A percentile compares a stretch with the other conserved stretches of the same genome.
These are phyloP conservation scores for Penicillium robsamsonii DNA, from an alignment of 495 filamentous ascomycete species.

Conservation along the genomic window DNA sequence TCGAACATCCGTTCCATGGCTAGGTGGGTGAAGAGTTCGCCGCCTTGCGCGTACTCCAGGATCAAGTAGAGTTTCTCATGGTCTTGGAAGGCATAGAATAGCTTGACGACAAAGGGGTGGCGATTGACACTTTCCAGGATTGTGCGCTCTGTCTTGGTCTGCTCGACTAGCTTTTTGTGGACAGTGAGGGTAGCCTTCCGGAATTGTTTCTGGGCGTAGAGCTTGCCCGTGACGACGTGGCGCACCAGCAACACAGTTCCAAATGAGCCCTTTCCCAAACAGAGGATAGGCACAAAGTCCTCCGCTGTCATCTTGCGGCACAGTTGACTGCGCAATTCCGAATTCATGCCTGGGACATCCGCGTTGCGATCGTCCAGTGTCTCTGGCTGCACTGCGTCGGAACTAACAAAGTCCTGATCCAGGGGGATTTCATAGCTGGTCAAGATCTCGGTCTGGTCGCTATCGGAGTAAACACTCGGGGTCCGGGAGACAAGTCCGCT, in stretches of 20 bases:
- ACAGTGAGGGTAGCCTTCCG: conserved; percentile 91
- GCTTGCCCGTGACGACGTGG: conserved; percentile 77
- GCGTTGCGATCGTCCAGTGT: conserved; percentile 19
- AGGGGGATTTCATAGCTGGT: conserved; percentile 87
- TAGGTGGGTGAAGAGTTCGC: conserved; percentile 89
- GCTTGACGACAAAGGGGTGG: conserved; percentile 94
- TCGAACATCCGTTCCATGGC: conserved; percentile 88
- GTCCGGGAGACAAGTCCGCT: conserved; percentile 43
- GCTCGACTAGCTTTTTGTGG: conserved; percentile 89
- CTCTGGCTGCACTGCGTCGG: conserved; percentile 55
- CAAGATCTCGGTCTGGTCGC: conserved; percentile 53
- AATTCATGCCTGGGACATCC: conserved; percentile 11
- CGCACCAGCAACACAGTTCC: conserved; percentile 92
- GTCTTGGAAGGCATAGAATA: conserved; percentile 98
- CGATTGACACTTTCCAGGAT: conserved; percentile 94
- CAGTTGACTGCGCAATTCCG: conserved; percentile 41
- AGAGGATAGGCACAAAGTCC: conserved; percentile 91
- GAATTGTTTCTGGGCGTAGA: conserved; percentile 98
- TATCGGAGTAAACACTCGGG: conserved; percentile 56
- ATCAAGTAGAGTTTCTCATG: conserved; percentile 97
- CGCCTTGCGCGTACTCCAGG: conserved; percentile 96
- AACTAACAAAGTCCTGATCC: conserved; percentile 82
- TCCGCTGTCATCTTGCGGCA: conserved; percentile 83
- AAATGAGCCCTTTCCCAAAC: conserved; percentile 92
- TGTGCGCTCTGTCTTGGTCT: conserved; percentile 92